A percentile compares a stretch with the other conserved stretches of the same genome.
Conservation (phyloP, 2,329 filamentous ascomycete species). For the Xylaria hypoxylon region DNA sequence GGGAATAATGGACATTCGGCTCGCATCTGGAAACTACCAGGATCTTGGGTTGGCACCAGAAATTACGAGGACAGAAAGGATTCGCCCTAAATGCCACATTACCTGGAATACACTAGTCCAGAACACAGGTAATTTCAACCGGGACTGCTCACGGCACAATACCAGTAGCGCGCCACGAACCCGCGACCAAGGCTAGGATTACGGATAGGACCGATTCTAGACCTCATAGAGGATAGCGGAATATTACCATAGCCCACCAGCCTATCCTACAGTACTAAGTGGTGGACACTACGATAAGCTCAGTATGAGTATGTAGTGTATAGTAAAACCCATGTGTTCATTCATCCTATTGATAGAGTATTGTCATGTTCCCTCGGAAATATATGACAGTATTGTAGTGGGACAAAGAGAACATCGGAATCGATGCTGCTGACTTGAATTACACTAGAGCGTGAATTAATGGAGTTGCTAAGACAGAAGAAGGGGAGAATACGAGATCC, state of each 20-base stretch:
- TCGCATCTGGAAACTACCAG: constrained; percentile 14
- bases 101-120: constrained; percentile 13
- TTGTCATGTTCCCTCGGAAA: background rate
- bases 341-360: background rate
- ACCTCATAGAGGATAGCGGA: constrained; percentile 21
- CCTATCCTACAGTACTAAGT: background rate
- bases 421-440: background rate
- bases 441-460: constrained; percentile 8
- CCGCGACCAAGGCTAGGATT: constrained; percentile 14
- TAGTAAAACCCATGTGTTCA: background rate
- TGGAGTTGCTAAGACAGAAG: background rate
- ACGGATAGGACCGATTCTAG: constrained; percentile 30
- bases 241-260: constrained; percentile 14
- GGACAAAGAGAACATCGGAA: background rate
- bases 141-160: constrained; percentile 11
- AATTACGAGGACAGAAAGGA: constrained; percentile 36
- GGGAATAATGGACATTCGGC: constrained; percentile 18
- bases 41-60: constrained; percentile 19
- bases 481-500: constrained; percentile 14
- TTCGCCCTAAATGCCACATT: constrained; percentile 21
- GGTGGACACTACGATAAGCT: no score
- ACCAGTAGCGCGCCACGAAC: constrained; percentile 28
- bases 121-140: constrained; percentile 14
- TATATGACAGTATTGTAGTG: background rate
- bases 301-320: background rate